These are phyloP conservation scores for Chlorella sorokiniana DNA, from an alignment of 139 green algal genomes.

Conservation along the genomic window DNA sequence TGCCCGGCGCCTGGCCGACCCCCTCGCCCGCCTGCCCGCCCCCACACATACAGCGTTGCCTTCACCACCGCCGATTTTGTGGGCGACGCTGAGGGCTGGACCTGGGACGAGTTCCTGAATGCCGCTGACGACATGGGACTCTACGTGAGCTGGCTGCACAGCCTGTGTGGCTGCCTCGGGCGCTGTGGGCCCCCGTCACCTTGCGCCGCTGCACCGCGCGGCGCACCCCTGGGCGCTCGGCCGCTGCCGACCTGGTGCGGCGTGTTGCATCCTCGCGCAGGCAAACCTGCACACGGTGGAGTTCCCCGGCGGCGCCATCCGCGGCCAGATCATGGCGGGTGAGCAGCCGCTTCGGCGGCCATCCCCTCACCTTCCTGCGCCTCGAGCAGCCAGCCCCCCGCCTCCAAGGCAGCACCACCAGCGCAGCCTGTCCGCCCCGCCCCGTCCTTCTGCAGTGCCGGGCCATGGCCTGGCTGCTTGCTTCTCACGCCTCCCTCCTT, in stretches of 20 bases:
- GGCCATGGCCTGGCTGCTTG: not conserved
- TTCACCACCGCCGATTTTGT: not conserved
- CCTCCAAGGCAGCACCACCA: not conserved
- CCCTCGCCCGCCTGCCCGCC: not conserved
- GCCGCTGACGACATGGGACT: not conserved
- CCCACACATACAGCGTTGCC: not conserved
- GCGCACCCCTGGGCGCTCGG: too few species aligned
- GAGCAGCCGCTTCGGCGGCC: not conserved
- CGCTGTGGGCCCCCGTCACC: too few species aligned
- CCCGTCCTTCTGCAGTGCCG: too few species aligned
- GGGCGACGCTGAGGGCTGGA: not conserved
- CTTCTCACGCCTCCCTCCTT: not conserved
- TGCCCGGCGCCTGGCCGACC: too few species aligned
- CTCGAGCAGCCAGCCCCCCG: not conserved
- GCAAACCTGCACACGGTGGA: conserved; percentile 21
- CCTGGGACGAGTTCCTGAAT: not conserved
- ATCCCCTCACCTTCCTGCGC: not conserved
- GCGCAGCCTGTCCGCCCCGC: too few species aligned
- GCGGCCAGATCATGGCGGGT: conserved; percentile 17
- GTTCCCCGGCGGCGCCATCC: conserved; percentile 17
- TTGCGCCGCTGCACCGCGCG: too few species aligned
- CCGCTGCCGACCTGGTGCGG: too few species aligned
- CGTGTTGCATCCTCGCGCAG: too few species aligned
- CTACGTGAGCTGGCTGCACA: not conserved
- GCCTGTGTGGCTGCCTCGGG: not conserved